Evolutionary conservation across 768 basidiomycete genomes (phyloP), one percentile per base, ranked within the genome.

Genomic region (Leccinellum rugosiceps): DNA sequence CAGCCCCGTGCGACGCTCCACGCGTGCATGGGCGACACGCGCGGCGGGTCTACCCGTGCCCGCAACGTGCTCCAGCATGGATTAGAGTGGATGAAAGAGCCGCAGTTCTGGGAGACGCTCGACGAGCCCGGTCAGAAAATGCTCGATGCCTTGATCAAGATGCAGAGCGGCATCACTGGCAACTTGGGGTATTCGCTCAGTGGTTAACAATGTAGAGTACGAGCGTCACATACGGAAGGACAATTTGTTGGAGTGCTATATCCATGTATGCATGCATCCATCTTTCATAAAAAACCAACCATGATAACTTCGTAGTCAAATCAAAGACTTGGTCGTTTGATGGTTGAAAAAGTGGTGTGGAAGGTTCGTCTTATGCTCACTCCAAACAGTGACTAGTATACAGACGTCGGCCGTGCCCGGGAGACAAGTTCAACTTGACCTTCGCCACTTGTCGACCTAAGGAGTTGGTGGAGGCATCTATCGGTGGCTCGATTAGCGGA

Each of bases 1-100:
- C 66, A 68, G 21, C 73, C 70, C 32, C 78, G 90, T 3, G 82
- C 83, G 28, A 92, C 90, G 3, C 76, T 92, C 6, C 90, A 91
- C 61, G 89, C 80, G 0, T 81, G 76, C 47, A 83, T 88, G 68
- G 87, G 88, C 3, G 81, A 85, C 57, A 74, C 76, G 4, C 78
- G 80, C 8, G 86, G 86, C 0, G 87, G 90, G 0, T 75, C 80
- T 3, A 69, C 74, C 2, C 82, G 88, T 0, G 89, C 87, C 3
- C 75, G 87, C 25, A 90, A 90, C 63, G 76, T 92, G 25, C 79
- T 92, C 15, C 89, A 92, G 69, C 90, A 91, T 64, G 86, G 83
- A 15, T 68, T 91, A 51, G 61, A 69, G 13, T 91, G 88, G 88
- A 88, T 90, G 83, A 82, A 79, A 53, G 78, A 77, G 17, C 69